Conservation (phyloP, 2,329 filamentous ascomycete species). For the Aspergillus terreus region DNA sequence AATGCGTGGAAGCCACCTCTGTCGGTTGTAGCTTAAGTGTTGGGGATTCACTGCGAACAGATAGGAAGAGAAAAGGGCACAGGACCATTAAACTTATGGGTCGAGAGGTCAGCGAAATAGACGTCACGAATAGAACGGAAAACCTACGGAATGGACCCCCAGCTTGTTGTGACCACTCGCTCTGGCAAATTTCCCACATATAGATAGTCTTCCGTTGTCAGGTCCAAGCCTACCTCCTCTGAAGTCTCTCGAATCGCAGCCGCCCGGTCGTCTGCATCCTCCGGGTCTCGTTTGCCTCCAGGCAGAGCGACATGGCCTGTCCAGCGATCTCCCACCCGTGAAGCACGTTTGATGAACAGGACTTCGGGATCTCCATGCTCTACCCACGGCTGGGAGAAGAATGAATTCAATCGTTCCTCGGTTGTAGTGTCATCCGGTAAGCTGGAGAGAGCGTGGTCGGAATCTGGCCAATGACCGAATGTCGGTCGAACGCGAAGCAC, state of each 20-base stretch:
- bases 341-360: constrained; percentile 68
- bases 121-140: background rate
- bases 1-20: constrained; percentile 66
- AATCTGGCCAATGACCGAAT: constrained; percentile 51
- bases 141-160: constrained; percentile 58
- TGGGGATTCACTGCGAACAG: constrained; percentile 55
- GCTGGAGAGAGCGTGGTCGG: constrained; percentile 14
- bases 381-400: constrained; percentile 64
- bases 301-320: constrained; percentile 66
- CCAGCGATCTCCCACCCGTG: constrained; percentile 64
- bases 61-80: constrained; percentile 64
- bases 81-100: constrained; percentile 60
- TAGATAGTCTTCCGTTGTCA: constrained; percentile 47
- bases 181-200: constrained; percentile 62
- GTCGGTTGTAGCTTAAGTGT: constrained; percentile 61
- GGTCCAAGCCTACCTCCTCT: constrained; percentile 64
- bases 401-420: constrained; percentile 48
- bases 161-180: constrained; percentile 62
- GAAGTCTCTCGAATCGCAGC: constrained; percentile 61
- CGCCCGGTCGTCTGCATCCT: constrained; percentile 59
- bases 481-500: constrained; percentile 61
- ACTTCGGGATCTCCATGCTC: constrained; percentile 63
- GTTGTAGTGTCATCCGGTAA: constrained; percentile 20
- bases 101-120: constrained; percentile 12
- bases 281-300: constrained; percentile 63